phyloP scores from a whole-genome alignment of 1,284 basidiomycete species.

The Cutaneotrichosporon sp. region DNA sequence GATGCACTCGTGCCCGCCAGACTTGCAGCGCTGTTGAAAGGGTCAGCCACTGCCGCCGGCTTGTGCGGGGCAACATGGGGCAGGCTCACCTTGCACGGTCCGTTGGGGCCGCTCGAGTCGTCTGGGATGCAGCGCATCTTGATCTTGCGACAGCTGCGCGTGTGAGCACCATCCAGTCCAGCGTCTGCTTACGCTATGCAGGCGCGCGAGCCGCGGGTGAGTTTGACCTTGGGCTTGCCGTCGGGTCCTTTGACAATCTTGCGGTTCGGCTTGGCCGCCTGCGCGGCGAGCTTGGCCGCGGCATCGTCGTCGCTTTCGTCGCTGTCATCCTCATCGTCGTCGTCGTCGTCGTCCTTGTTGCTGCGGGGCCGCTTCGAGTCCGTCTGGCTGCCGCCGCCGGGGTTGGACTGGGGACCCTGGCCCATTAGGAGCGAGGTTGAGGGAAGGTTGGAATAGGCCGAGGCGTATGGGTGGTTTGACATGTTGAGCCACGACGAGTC shows the following conservation, averaged over 20 bases:
- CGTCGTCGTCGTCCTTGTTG: constrained; percentile 22
- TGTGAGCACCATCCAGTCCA: background rate
- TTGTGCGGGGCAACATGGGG: constrained; percentile 6
- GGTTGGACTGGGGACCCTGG: constrained; percentile 3
- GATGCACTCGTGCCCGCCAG: constrained; percentile 84
- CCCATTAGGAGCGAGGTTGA: constrained; percentile 9
- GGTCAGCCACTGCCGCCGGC: constrained; percentile 37
- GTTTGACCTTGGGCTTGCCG: constrained; percentile 66
- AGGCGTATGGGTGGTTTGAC: constrained; percentile 45
- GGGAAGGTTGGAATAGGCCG: constrained; percentile 41
- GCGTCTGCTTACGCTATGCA: constrained; percentile 42
- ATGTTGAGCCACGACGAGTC: constrained; percentile 15
- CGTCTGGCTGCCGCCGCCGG: constrained; percentile 2
- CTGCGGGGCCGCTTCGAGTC: constrained; percentile 23
- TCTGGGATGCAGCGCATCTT: constrained; percentile 99
- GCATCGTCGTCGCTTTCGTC: constrained; percentile 41
- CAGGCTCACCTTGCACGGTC: constrained; percentile 72
- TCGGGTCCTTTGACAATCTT: constrained; percentile 37
- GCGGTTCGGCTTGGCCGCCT: constrained; percentile 26
- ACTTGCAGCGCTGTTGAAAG: constrained; percentile 54
- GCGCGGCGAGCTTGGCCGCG: constrained; percentile 24
- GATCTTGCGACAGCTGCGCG: constrained; percentile 74
- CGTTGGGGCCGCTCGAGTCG: constrained; percentile 62
- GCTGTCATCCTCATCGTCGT: constrained; percentile 33
- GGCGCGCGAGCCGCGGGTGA: constrained; percentile 71